Evolutionary conservation across 1,284 basidiomycete species (phyloP), one percentile per base, ranked within the genome.

Genomic region (Puccinia novopanici): DNA sequence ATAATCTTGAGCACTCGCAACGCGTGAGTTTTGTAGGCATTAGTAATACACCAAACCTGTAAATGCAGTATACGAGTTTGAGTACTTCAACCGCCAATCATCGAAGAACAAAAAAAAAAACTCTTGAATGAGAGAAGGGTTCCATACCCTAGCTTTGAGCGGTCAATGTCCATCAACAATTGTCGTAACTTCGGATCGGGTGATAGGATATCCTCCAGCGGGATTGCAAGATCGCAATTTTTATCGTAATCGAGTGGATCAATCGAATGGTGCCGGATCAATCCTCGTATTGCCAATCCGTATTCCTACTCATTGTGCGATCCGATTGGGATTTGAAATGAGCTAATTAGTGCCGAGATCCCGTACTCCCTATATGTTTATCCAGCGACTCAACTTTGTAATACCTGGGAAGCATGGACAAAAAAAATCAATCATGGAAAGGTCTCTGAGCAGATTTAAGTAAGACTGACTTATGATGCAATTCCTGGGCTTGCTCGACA

Each of bases 221-320:
- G 93, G 19, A 95, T 87, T 19, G 92, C 90, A 5, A 91, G 91
- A 83, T 95, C 93, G 85, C 93, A 95, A 86, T 92, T 90, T 78
- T 87, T 87, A 86, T 95, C 92, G 85, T 94, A 95, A 84, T 95
- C 93, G 78, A 95, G 86, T 10, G 93, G 91, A 85, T 95, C 93
- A 84, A 94, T 90, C 81, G 90, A 86, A 84, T 95, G 92, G 86
- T 95, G 91, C 74, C 89, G 89, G 45, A 91, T 89, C 48, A 95
- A 88, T 17, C 93, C 93, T 42, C 93, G 89, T 42, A 95, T 87
- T n/a, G 93, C 92, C 37, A 95, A 90, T 15, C 93, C 93, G 82
- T 94, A 93, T 59, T 84, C 83, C 24, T 82, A 80, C 65, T 84
- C 78, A 22, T 59, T 45, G 48, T 54, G 22, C 30, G 24, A 54